These are phyloP conservation scores for Trematosphaeria pertusa DNA, from an alignment of 2,329 filamentous ascomycete genomes.

Conservation along the genomic window DNA sequence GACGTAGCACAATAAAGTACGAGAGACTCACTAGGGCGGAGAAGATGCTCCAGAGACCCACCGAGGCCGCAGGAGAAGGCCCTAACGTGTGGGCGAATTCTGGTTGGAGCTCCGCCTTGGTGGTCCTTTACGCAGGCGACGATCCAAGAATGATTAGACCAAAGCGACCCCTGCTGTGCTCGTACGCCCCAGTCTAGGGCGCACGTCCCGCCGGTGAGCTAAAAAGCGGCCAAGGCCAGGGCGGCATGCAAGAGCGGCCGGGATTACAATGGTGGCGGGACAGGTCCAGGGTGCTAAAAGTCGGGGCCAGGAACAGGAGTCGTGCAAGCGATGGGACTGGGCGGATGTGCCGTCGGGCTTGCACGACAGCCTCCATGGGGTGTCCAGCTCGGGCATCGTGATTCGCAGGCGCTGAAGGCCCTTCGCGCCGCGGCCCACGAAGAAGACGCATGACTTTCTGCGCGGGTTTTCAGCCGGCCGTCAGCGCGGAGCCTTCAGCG, in stretches of 20 bases:
- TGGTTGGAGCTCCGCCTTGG: conserved; percentile 39
- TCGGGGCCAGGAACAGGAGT: conserved; percentile 35
- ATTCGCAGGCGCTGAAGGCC: conserved; percentile 22
- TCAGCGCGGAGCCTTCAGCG: conserved; percentile 4
- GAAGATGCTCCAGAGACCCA: conserved; percentile 23
- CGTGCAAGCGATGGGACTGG: conserved; percentile 28
- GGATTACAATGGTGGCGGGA: conserved; percentile 30
- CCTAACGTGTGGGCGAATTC: conserved; percentile 32
- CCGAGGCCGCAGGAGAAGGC: conserved; percentile 23
- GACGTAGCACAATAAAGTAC: conserved; percentile 37
- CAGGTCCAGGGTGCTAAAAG: conserved; percentile 22
- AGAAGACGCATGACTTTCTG: conserved; percentile 8
- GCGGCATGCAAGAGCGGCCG: conserved; percentile 25
- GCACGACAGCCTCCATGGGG: conserved; percentile 10
- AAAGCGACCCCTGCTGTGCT: conserved; percentile 33
- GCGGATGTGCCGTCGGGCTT: conserved; percentile 19
- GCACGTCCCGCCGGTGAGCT: conserved; percentile 25
- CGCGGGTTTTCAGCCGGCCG: conserved; percentile 4
- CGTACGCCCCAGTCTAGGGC: conserved; percentile 27
- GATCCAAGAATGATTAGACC: conserved; percentile 36
- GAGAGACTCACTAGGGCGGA: conserved; percentile 33
- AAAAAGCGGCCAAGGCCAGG: conserved; percentile 28
- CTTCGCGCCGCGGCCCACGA: conserved; percentile 11
- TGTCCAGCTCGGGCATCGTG: conserved; percentile 14
- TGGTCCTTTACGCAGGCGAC: conserved; percentile 28